phyloP scores from a whole-genome alignment of 331 rosid species.

The Malus hybrid region DNA sequence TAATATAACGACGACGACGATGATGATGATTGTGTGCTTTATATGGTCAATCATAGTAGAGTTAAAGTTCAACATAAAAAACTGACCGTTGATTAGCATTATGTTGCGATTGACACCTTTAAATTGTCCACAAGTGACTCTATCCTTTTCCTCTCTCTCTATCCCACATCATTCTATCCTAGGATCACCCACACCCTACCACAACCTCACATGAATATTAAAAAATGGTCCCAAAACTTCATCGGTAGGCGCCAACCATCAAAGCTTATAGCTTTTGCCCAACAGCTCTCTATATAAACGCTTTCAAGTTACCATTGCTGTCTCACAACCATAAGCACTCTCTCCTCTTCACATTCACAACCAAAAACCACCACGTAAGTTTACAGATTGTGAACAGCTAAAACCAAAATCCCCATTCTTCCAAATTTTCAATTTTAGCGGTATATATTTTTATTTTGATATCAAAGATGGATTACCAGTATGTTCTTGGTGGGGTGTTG shows the following conservation, averaged over 20 bases:
- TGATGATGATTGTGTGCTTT: not conserved
- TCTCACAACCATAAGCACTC: not conserved
- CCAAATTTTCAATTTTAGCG: not conserved
- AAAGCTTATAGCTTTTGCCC: not conserved
- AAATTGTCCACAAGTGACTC: not conserved
- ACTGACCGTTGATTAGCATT: not conserved
- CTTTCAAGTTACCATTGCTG: not conserved
- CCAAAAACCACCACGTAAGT: not conserved
- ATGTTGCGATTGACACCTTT: not conserved
- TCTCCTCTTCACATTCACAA: not conserved
- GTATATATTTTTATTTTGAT: not conserved
- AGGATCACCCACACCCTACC: not conserved
- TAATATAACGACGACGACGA: not conserved
- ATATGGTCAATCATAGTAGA: not conserved
- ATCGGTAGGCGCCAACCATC: not conserved
- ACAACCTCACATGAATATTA: not conserved
- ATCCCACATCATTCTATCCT: not conserved
- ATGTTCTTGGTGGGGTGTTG: too few relatives aligned
- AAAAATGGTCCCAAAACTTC: not conserved
- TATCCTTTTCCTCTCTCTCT: not conserved
- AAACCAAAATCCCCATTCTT: not conserved
- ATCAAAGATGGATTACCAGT: constrained; percentile 32
- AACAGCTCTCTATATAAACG: not conserved
- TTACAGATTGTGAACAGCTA: not conserved
- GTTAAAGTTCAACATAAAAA: not conserved